Evolutionary conservation across 345 rosid species (phyloP).

Genomic region (Citrus medica): DNA sequence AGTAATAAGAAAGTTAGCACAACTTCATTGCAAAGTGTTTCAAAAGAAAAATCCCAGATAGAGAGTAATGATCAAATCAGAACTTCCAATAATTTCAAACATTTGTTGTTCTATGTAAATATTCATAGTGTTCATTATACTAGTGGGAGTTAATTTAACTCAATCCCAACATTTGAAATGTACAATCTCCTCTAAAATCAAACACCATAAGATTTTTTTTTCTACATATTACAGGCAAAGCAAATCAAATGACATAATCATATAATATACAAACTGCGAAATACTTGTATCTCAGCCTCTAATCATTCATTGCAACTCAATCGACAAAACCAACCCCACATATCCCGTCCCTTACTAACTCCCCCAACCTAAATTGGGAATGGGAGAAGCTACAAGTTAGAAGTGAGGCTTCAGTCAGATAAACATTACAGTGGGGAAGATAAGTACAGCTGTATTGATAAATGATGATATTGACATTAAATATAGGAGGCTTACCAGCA

Average conservation of each 20-base stretch:
- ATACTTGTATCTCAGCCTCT: background rate
- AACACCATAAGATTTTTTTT: background rate
- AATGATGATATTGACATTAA: background rate
- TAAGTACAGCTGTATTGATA: background rate
- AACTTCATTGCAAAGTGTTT: background rate
- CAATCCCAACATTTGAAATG: background rate
- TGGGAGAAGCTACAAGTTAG: background rate
- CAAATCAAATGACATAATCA: background rate
- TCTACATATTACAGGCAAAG: background rate
- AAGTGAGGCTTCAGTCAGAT: background rate
- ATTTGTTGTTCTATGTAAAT: background rate
- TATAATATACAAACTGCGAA: background rate
- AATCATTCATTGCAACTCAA: background rate
- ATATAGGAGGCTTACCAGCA: conserved; percentile 51
- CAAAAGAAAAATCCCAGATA: background rate
- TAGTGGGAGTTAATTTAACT: background rate
- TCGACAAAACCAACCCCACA: background rate
- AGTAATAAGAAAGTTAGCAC: background rate
- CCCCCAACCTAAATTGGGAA: background rate
- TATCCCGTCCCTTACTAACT: background rate
- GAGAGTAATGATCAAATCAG: background rate
- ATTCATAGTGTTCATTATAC: background rate
- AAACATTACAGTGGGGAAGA: background rate
- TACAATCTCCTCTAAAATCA: background rate
- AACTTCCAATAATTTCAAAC: background rate